Conservation (phyloP, 2,329 filamentous ascomycete genomes). For the Xylariaceae sp. region DNA sequence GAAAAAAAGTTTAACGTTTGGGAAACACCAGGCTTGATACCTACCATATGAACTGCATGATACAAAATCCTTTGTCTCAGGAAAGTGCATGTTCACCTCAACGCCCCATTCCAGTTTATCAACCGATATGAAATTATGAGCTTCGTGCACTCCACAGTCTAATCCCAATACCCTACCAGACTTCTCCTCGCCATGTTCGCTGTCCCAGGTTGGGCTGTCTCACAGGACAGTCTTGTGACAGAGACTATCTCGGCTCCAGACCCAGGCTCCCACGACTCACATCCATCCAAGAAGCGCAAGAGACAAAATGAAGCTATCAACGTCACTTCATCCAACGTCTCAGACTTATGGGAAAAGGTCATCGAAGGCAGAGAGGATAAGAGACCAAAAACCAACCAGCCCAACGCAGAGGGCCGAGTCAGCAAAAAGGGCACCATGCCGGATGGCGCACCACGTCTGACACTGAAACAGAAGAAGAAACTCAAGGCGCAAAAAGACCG, state of each 20-base stretch:
- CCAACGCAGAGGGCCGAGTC: constrained; percentile 14
- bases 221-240: constrained; percentile 65
- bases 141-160: no score
- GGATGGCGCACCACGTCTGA: constrained; percentile 17
- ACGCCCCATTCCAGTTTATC: no score
- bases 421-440: constrained; percentile 23
- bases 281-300: constrained; percentile 53
- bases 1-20: no score
- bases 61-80: neutral
- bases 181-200: constrained; percentile 36
- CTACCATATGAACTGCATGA: no score
- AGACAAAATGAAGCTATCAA: constrained; percentile 35
- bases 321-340: constrained; percentile 68
- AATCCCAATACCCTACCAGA: neutral
- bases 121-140: neutral
- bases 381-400: constrained; percentile 23
- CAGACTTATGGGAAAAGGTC: constrained; percentile 72
- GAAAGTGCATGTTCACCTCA: no score
- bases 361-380: constrained; percentile 62
- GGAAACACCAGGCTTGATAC: no score
- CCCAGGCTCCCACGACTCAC: constrained; percentile 22
- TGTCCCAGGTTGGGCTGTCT: constrained; percentile 87
- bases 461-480: constrained; percentile 27
- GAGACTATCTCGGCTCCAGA: constrained; percentile 47
- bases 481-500: constrained; percentile 24